A percentile compares a stretch with the other conserved stretches of the same genome.
These are phyloP conservation scores for Alloascoidea hylecoeti DNA, from an alignment of 805 yeast genomes.

Conservation along the genomic window DNA sequence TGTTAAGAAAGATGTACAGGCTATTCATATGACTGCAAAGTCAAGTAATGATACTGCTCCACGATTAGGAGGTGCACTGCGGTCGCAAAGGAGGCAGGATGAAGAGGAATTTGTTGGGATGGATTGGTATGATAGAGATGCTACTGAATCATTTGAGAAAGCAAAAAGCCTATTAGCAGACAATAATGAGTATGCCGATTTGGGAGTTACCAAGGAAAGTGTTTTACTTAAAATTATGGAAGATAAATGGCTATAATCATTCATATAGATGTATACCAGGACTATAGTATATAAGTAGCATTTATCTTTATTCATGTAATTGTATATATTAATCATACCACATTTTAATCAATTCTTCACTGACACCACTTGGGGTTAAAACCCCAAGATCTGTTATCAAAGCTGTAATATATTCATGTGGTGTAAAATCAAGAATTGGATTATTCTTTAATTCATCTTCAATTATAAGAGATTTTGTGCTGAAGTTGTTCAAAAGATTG, in stretches of 20 bases:
- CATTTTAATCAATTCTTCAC: slow-evolving; percentile 96
- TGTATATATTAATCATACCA: slow-evolving; percentile 70
- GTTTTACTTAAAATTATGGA: slow-evolving; percentile 9
- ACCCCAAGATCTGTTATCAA: slow-evolving; percentile 94
- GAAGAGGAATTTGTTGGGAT: slow-evolving; percentile 36
- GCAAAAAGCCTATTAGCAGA: slow-evolving; percentile 13
- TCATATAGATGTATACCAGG: too few species aligned
- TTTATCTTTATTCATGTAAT: too few species aligned
- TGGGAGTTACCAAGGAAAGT: slow-evolving; percentile 9
- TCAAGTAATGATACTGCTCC: slow-evolving; percentile 41
- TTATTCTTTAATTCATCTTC: slow-evolving; percentile 23
- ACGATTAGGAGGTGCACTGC: slow-evolving; percentile 55
- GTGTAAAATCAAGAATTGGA: slow-evolving; percentile 81
- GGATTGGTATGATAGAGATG: slow-evolving; percentile 29
- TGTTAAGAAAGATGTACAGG: slow-evolving; percentile 34
- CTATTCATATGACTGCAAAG: slow-evolving; percentile 69
- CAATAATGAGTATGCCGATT: slow-evolving; percentile 7
- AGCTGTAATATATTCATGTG: slow-evolving; percentile 91
- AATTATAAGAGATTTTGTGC: slow-evolving; percentile 4
- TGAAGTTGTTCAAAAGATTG: slow-evolving; percentile 24
- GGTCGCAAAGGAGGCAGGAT: slow-evolving; percentile 46
- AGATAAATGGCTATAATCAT: too few species aligned
- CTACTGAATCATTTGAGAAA: slow-evolving; percentile 16
- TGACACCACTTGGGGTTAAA: slow-evolving; percentile 91
- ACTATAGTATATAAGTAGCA: too few species aligned